Base-by-base conservation (phyloP, 495 filamentous ascomycete genomes). In the Aspergillus nanangensis region DNA sequence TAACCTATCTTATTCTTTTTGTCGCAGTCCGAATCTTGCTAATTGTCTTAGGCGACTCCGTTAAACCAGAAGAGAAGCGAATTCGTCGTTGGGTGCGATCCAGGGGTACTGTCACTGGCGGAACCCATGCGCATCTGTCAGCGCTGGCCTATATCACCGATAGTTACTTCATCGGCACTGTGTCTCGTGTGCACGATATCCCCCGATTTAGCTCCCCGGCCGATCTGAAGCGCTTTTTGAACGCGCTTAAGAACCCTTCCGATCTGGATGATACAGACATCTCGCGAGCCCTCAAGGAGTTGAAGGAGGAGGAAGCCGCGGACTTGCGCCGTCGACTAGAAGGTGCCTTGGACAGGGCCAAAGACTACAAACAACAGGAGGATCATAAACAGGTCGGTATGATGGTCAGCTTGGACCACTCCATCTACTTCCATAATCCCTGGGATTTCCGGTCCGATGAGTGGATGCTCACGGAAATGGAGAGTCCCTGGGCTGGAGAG, bases 371-470 rank as follows among this genome's bases (percentile, higher is more conserved):
- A 20, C 53, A 50, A 2, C 47, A 57, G 23, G 35, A 38, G 11
- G 51, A 65, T 2, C 58, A 60, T 15, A 69, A 61, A 46, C 56
- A 70, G 57, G 70, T 98, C 13, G 88, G 93, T 8, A 97, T 98
- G 91, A 92, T 96, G 87, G 90, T 97, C 45, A 90, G 84, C 44
- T 68, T 98, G 17, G 93, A 98, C 63, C 89, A 93, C 67, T 85
- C 82, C 3, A 96, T 98, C 35, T 96, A 94, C 64, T 98, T 98
- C 67, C 94, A 98, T 56, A 82, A 86, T 53, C 88, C 89, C 31
- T 69, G 74, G 52, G 78, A 76, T 22, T 88, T 95, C 60, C 76
- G 77, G 31, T 88, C 88, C 9, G 93, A 97, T 62, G 88, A 96
- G 62, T 98, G 93, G 93, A 81, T 96, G 78, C 79, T 95, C 50